A percentile compares a stretch with the other conserved stretches of the same genome.
phyloP scores from a whole-genome alignment of 805 yeast species.

The Grigorovia jiainica region DNA sequence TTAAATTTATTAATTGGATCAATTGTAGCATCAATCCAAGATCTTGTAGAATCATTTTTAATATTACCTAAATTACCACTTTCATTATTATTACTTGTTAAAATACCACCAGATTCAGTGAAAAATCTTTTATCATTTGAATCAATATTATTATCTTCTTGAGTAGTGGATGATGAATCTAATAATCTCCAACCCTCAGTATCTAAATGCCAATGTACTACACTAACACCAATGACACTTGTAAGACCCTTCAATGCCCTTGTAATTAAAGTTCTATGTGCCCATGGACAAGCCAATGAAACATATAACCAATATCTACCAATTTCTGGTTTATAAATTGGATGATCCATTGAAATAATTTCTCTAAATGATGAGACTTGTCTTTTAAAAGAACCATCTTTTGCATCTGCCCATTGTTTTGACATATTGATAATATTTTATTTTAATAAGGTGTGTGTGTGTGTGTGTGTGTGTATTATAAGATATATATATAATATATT shows the following conservation, averaged over 20 bases:
- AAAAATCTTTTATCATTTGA: conserved; percentile 7
- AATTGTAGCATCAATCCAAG: conserved; percentile 33
- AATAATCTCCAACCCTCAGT: conserved; percentile 79
- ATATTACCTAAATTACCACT: conserved; percentile 10
- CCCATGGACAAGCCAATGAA: conserved; percentile 91
- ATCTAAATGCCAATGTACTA: conserved; percentile 89
- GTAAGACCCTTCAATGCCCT: conserved; percentile 65
- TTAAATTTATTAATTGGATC: conserved; percentile 53
- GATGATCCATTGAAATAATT: conserved; percentile 40
- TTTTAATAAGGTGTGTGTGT: not conserved
- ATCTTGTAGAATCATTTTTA: conserved; percentile 14
- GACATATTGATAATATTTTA: conserved; percentile 12
- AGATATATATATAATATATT: not conserved
- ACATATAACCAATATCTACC: conserved; percentile 83
- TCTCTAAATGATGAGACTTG: conserved; percentile 53
- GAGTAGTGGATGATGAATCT: not conserved
- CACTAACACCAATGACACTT: conserved; percentile 53
- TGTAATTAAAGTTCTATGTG: conserved; percentile 72
- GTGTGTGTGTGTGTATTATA: not conserved
- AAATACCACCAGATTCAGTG: conserved; percentile 16
- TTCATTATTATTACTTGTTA: conserved; percentile 4
- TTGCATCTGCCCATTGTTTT: conserved; percentile 24
- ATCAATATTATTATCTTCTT: conserved; percentile 1
- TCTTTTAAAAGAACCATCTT: conserved; percentile 49
- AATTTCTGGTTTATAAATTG: conserved; percentile 62